Evolutionary conservation across 2,329 filamentous ascomycete species (phyloP).

Genomic region (Emergomyces orientalis): DNA sequence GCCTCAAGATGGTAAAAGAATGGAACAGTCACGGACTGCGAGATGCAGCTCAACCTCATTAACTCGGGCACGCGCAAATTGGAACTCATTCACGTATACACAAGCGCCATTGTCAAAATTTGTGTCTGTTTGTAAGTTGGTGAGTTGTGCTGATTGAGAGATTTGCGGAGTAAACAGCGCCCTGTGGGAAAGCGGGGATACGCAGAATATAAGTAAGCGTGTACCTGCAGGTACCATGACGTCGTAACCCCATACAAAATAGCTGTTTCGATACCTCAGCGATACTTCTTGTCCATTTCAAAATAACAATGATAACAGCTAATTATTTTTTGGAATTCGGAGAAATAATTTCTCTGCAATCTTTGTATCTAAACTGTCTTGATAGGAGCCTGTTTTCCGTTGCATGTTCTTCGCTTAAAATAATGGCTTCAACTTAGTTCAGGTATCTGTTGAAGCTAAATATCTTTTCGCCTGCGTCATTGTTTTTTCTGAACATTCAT

Average conservation of each 20-base stretch:
- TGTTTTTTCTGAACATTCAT: background rate
- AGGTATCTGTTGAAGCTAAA: background rate
- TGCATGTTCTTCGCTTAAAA: background rate
- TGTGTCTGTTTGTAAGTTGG: background rate
- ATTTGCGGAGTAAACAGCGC: background rate
- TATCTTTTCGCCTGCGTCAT: background rate
- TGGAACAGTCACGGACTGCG: background rate
- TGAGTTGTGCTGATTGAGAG: background rate
- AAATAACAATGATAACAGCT: background rate
- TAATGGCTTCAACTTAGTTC: background rate
- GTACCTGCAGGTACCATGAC: background rate
- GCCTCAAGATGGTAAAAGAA: background rate
- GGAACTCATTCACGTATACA: no score
- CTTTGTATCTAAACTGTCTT: background rate
- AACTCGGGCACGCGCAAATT: background rate
- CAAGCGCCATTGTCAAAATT: background rate
- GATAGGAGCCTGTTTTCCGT: background rate
- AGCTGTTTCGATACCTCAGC: background rate
- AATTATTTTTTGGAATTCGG: background rate
- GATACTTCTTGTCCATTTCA: background rate
- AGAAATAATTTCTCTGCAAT: background rate
- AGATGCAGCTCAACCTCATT: background rate
- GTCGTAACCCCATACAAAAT: background rate
- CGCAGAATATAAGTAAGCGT: background rate
- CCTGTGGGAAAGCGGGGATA: slow-evolving; percentile 1